A percentile compares a stretch with the other conserved stretches of the same genome.
phyloP scores from a whole-genome alignment of 176 grass and related monocot genomes.

The Triticum urartu region DNA sequence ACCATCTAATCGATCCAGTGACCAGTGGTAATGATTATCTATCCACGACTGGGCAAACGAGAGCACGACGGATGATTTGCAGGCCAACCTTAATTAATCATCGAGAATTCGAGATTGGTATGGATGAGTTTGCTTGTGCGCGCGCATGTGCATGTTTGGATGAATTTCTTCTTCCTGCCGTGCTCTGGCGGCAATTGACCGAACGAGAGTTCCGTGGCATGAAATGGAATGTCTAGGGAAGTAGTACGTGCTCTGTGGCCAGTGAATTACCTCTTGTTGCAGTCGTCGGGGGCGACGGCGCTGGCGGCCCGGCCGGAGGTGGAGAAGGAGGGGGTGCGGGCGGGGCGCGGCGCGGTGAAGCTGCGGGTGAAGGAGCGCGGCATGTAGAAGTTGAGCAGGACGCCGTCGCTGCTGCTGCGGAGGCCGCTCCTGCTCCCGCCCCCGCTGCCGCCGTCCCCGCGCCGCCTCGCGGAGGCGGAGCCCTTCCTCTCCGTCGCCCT shows the following conservation, averaged over 20 bases:
- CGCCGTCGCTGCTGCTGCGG: conserved; percentile 80
- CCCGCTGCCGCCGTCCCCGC: conserved; percentile 30
- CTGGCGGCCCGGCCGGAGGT: background rate
- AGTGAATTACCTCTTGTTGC: conserved; percentile 35
- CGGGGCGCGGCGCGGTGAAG: conserved; percentile 56
- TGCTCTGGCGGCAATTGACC: background rate
- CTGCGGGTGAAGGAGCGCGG: conserved; percentile 70
- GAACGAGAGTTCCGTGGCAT: background rate
- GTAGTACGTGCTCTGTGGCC: no score
- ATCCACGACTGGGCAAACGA: background rate
- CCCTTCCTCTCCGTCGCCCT: conserved; percentile 11
- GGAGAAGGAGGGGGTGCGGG: conserved; percentile 1
- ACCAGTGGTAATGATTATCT: background rate
- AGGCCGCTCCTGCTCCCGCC: conserved; percentile 32
- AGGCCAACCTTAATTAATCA: no score
- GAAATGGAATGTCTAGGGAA: background rate
- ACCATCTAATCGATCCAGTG: background rate
- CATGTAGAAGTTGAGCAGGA: conserved; percentile 87
- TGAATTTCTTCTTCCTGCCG: background rate
- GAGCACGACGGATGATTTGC: no score
- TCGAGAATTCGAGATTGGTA: background rate
- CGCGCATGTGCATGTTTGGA: background rate
- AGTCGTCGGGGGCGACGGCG: conserved; percentile 18
- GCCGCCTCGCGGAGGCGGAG: conserved; percentile 25
- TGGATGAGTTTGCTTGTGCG: background rate